These are phyloP conservation scores for Artemisia argyi DNA, from an alignment of 129 eudicot species.

Conservation along the genomic window DNA sequence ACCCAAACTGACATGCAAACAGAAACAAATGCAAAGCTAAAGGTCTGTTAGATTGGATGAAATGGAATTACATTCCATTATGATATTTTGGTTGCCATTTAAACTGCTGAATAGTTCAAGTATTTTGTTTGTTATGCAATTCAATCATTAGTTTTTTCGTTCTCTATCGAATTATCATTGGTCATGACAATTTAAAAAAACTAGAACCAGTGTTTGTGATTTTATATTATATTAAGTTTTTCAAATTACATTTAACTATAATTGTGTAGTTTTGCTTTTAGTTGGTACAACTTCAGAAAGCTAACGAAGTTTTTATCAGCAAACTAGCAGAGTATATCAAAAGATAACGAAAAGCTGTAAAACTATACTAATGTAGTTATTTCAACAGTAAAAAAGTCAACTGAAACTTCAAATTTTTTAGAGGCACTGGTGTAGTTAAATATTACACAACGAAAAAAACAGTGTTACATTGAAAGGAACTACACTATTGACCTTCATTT, in stretches of 20 bases:
- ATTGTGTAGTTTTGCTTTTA: background rate
- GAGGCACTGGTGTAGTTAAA: background rate
- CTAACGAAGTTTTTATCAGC: background rate
- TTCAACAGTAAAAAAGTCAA: background rate
- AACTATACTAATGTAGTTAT: background rate
- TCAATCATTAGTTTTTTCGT: background rate
- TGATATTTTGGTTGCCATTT: background rate
- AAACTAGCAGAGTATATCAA: too few relatives aligned
- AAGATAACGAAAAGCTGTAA: background rate
- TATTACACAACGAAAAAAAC: background rate
- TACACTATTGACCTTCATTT: background rate
- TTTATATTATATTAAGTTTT: background rate
- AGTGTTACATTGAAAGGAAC: too few relatives aligned
- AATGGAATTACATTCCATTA: background rate
- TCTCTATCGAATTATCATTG: background rate
- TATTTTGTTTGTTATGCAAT: background rate
- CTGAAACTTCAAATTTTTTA: background rate
- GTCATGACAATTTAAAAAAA: background rate
- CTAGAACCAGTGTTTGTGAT: background rate
- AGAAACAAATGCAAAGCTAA: background rate
- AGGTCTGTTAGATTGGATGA: background rate
- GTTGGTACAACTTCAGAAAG: background rate
- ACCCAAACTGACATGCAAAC: constrained; percentile 8
- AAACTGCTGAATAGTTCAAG: background rate
- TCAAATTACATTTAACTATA: background rate